These are phyloP conservation scores for Coemansia sp. DNA, from an alignment of 192 early-diverging fungal genomes.

Conservation along the genomic window DNA sequence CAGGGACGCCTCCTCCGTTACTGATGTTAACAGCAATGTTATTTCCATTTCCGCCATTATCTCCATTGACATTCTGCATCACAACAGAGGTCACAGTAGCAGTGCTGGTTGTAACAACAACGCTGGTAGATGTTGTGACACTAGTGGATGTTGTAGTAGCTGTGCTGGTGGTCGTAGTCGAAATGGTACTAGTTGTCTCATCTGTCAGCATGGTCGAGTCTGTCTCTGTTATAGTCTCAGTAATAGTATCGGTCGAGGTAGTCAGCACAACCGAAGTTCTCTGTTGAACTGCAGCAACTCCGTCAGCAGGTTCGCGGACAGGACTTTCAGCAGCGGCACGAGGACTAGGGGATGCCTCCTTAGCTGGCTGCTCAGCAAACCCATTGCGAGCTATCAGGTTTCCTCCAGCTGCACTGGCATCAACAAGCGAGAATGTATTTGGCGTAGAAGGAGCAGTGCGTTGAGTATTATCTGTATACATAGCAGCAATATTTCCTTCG, in stretches of 20 bases:
- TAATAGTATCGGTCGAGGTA: not conserved
- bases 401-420: not conserved
- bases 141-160: not conserved
- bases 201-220: not conserved
- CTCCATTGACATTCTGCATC: not conserved
- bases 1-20: not conserved
- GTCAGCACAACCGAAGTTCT: no score
- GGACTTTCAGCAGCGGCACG: not conserved
- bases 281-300: no score
- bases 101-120: not conserved
- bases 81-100: not conserved
- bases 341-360: not conserved
- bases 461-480: not conserved
- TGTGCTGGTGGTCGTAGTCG: not conserved
- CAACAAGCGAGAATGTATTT: not conserved
- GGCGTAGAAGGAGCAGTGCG: not conserved
- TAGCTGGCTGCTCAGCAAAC: not conserved
- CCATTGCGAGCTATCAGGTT: not conserved
- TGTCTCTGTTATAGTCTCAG: not conserved
- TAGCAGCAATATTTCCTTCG: not conserved
- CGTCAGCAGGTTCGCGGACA: not conserved
- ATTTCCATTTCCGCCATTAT: not conserved
- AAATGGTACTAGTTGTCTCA: not conserved
- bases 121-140: not conserved
- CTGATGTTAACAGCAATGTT: not conserved